Percentiles rank a stretch among this genome's conserved stretches.
Conservation (phyloP, 352 stramenopile species). For the Globisporangium spiculum region DNA sequence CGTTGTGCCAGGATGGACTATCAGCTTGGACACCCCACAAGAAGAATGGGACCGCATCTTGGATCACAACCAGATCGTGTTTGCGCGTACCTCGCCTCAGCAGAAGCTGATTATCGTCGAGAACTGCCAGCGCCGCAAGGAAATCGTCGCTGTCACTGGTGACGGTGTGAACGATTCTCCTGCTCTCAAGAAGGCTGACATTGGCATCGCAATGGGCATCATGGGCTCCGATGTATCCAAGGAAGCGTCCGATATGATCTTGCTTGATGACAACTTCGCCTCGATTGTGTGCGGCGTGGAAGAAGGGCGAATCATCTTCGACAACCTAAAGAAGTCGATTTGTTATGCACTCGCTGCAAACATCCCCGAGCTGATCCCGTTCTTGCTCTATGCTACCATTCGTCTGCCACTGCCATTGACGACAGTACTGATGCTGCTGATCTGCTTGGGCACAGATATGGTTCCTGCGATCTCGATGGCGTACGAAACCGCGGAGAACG, state of each 20-base stretch:
- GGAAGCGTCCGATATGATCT: constrained; percentile 95
- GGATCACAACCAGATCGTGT: constrained; percentile 91
- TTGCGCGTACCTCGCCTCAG: constrained; percentile 93
- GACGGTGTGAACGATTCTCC: constrained; percentile 98
- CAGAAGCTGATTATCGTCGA: constrained; percentile 97
- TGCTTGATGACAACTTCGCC: constrained; percentile 97
- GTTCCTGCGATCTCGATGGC: constrained; percentile 93
- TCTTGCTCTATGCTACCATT: constrained; percentile 85
- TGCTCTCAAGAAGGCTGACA: constrained; percentile 95
- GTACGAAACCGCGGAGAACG: constrained; percentile 84
- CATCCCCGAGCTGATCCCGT: constrained; percentile 86
- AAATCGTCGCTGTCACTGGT: constrained; percentile 94
- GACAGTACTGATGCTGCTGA: constrained; percentile 89
- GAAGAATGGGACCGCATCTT: constrained; percentile 88
- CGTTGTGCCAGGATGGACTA: constrained; percentile 82
- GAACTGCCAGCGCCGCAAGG: constrained; percentile 75
- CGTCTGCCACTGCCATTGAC: constrained; percentile 87
- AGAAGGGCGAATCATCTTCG: constrained; percentile 94
- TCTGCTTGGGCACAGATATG: constrained; percentile 93
- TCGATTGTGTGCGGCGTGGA: constrained; percentile 96
- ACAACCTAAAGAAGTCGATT: constrained; percentile 95
- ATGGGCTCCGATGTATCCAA: constrained; percentile 96
- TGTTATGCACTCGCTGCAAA: constrained; percentile 91
- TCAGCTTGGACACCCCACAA: constrained; percentile 66
- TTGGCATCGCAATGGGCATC: constrained; percentile 98